Percentiles rank a stretch among this genome's conserved stretches.
phyloP scores from a whole-genome alignment of 2,329 filamentous ascomycete genomes.

The Penicillium griseofulvum region DNA sequence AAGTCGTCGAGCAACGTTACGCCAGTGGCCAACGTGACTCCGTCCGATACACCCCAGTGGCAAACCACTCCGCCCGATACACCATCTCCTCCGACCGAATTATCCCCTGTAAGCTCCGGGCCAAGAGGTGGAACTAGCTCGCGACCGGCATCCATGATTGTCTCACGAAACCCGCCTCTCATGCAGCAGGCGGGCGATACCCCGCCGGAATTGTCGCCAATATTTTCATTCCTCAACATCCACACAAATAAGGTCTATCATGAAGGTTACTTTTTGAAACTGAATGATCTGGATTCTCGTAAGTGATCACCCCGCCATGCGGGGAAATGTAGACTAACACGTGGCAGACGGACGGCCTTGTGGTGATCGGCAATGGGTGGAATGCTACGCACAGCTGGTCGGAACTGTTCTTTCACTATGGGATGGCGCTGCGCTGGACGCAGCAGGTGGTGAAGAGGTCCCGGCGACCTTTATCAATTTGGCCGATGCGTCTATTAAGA shows the following conservation, averaged over 20 bases:
- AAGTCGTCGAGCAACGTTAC: conserved; percentile 27
- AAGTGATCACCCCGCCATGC: conserved; percentile 42
- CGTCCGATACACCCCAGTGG: conserved; percentile 24
- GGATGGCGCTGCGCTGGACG: conserved; percentile 90
- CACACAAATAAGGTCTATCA: conserved; percentile 97
- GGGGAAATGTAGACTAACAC: conserved; percentile 30
- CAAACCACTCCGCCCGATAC: conserved; percentile 39
- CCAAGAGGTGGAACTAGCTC: conserved; percentile 52
- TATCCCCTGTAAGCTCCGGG: conserved; percentile 40
- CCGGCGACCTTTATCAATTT: conserved; percentile 93
- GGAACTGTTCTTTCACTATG: conserved; percentile 93
- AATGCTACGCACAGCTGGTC: conserved; percentile 95
- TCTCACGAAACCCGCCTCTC: conserved; percentile 78
- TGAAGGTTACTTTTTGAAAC: conserved; percentile 94
- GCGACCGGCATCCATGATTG: conserved; percentile 79
- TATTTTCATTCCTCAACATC: conserved; percentile 90
- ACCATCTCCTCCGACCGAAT: conserved; percentile 32
- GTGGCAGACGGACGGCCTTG: conserved; percentile 77
- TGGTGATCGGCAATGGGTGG: conserved; percentile 82
- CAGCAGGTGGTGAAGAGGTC: conserved; percentile 79
- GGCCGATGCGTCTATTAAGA: conserved; percentile 95
- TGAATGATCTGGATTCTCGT: conserved; percentile 93
- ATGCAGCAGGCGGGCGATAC: conserved; percentile 85
- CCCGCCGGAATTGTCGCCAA: conserved; percentile 86
- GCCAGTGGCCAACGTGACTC: conserved; percentile 13